Percentiles rank a stretch among this genome's conserved stretches.
phyloP scores from a whole-genome alignment of 805 yeast genomes.

The Starmerella tilneyi region DNA sequence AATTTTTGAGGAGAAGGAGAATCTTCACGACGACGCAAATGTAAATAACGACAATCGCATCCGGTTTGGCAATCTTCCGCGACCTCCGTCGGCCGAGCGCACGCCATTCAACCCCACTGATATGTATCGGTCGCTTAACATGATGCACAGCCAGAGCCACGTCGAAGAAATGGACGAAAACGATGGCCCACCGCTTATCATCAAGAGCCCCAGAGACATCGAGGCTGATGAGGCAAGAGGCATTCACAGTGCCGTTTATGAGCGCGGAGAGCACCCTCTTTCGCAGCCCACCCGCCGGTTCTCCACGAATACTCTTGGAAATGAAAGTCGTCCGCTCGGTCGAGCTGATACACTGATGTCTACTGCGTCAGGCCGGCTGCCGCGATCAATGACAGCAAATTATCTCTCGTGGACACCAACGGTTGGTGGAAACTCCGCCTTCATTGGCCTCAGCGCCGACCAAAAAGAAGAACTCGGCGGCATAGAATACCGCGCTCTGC shows the following conservation, averaged over 20 bases:
- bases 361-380: slow-evolving; percentile 9
- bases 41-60: slow-evolving; percentile 29
- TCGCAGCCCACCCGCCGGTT: slow-evolving; percentile 6
- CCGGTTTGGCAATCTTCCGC: slow-evolving; percentile 49
- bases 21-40: neutral
- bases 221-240: slow-evolving; percentile 32
- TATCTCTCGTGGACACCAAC: slow-evolving; percentile 88
- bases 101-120: slow-evolving; percentile 55
- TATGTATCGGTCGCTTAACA: slow-evolving; percentile 70
- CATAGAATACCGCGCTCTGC: slow-evolving; percentile 86
- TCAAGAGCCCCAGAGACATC: slow-evolving; percentile 68
- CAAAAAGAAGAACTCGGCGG: slow-evolving; percentile 96
- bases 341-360: slow-evolving; percentile 16
- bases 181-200: slow-evolving; percentile 69
- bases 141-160: slow-evolving; percentile 42
- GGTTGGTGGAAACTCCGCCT: slow-evolving; percentile 85
- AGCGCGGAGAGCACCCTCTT: slow-evolving; percentile 3
- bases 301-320: slow-evolving; percentile 2
- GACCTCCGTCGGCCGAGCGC: slow-evolving; percentile 29
- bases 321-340: neutral
- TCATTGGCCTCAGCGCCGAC: slow-evolving; percentile 64
- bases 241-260: slow-evolving; percentile 20
- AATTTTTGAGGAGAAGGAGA: slow-evolving; percentile 1
- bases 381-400: slow-evolving; percentile 30
- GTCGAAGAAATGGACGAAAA: slow-evolving; percentile 34